phyloP scores from a whole-genome alignment of 2,329 filamentous ascomycete genomes.

The Cladophialophora psammophila region DNA sequence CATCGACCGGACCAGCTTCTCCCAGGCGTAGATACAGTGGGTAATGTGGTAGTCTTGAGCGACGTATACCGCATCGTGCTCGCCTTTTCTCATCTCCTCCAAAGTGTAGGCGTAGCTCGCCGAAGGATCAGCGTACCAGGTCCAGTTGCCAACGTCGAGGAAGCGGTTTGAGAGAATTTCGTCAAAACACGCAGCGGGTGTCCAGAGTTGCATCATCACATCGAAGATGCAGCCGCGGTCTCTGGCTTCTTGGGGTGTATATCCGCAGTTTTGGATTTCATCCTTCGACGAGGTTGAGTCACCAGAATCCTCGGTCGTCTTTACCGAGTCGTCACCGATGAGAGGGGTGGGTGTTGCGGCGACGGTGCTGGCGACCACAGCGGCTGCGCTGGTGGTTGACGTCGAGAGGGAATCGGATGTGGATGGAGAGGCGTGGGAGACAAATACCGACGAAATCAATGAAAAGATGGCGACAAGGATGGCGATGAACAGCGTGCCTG shows the following conservation, averaged over 20 bases:
- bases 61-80: constrained; percentile 40
- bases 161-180: constrained; percentile 36
- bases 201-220: constrained; percentile 42
- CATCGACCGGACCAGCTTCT: constrained; percentile 40
- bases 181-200: constrained; percentile 37
- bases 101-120: constrained; percentile 27
- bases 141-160: constrained; percentile 40
- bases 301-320: constrained; percentile 14
- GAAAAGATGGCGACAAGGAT: constrained; percentile 34
- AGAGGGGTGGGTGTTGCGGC: constrained; percentile 10
- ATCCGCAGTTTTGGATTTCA: constrained; percentile 37
- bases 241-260: constrained; percentile 34
- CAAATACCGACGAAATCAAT: constrained; percentile 33
- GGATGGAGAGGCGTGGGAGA: constrained; percentile 21
- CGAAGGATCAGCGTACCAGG: constrained; percentile 38
- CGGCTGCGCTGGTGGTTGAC: constrained; percentile 19
- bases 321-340: constrained; percentile 24
- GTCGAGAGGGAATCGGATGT: constrained; percentile 15
- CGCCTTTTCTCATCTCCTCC: constrained; percentile 38
- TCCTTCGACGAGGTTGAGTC: constrained; percentile 4
- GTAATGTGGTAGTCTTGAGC: constrained; percentile 39
- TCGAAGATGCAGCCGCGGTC: constrained; percentile 39
- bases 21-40: constrained; percentile 41
- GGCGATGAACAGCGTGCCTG: constrained; percentile 34
- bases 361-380: constrained; percentile 18